Evolutionary conservation across 2,329 filamentous ascomycete genomes (phyloP), one percentile per base, ranked within the genome.

Genomic region (Aphanoascus verrucosus): DNA sequence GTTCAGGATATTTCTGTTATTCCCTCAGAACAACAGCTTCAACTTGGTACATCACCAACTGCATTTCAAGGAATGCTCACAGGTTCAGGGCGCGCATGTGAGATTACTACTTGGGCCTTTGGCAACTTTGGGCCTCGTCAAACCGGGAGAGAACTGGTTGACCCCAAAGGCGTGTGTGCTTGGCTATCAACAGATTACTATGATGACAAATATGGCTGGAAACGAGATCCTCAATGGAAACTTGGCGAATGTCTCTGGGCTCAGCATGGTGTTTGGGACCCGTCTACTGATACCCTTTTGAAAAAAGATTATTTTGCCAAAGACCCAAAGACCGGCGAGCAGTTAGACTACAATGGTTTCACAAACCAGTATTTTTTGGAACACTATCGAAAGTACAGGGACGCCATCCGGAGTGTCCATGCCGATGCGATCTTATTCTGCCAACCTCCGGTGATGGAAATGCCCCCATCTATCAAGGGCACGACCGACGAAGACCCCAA

Each of bases 211-310:
- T 98, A 98, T 67, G 88, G 88, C 35, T 98, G 88, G 83, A 89
- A 86, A 65, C 81, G 93, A 59, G 88, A 94, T 64, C 78, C 86
- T 0, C 84, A 77, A 6, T 98, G 93, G 93, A 90, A 84, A 67
- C 73, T 98, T 15, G 93, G 93, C n/a, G 82, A 94, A 68, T 97
- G 93, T 64, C 68, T 98, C 40, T 98, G 93, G 93, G 91, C 93
- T 2, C 91, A 96, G 64, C 90, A 98, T 67, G 91, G 90, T 1
- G 82, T 98, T 5, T 98, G 93, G 93, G 88, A 98, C 64, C 83
- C 86, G 5, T 72, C 75, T 3, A 85, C 79, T 1, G 89, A 96
- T 65, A 81, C 79, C 0, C 72, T 98, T 4, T 69, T 95, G 54
- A 81, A 80, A 60, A 94, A 90, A 62, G 82, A 94, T 66, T 96